Evolutionary conservation across 2,329 filamentous ascomycete genomes (phyloP).

Genomic region (Tolypocladium ovalisporum): DNA sequence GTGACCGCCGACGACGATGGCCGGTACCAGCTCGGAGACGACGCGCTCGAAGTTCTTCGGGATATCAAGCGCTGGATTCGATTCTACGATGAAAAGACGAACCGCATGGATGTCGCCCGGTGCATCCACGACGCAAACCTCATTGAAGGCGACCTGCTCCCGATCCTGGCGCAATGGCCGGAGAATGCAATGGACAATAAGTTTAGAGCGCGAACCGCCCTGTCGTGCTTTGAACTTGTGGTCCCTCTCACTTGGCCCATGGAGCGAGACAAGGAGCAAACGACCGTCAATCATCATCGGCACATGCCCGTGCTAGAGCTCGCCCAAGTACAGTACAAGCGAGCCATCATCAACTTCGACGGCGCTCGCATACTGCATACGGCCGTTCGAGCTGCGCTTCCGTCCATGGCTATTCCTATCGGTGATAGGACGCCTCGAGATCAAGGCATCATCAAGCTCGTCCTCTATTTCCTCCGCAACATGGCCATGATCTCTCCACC

Average conservation of each 20-base stretch:
- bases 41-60: constrained; percentile 81
- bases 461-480: constrained; percentile 83
- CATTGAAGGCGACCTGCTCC: constrained; percentile 79
- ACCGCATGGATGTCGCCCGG: constrained; percentile 88
- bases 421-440: constrained; percentile 70
- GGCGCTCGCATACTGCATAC: constrained; percentile 68
- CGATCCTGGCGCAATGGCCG: constrained; percentile 77
- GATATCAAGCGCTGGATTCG: constrained; percentile 94
- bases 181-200: constrained; percentile 62
- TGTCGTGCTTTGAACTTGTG: constrained; percentile 82
- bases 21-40: constrained; percentile 81
- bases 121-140: constrained; percentile 87
- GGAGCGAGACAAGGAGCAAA: constrained; percentile 64
- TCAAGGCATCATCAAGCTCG: constrained; percentile 83
- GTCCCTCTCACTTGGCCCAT: constrained; percentile 92
- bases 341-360: constrained; percentile 75
- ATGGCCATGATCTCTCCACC: constrained; percentile 74
- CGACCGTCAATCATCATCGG: constrained; percentile 86
- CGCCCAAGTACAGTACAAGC: constrained; percentile 83
- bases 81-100: constrained; percentile 85
- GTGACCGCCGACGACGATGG: constrained; percentile 69
- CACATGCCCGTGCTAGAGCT: constrained; percentile 85
- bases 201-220: constrained; percentile 65
- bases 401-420: constrained; percentile 70
- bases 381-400: constrained; percentile 69